Percentiles rank a stretch among this genome's conserved stretches.
Evolutionary conservation across 2,329 filamentous ascomycete genomes (phyloP).

Genomic region (Aspergillus fumigatiaffinis): DNA sequence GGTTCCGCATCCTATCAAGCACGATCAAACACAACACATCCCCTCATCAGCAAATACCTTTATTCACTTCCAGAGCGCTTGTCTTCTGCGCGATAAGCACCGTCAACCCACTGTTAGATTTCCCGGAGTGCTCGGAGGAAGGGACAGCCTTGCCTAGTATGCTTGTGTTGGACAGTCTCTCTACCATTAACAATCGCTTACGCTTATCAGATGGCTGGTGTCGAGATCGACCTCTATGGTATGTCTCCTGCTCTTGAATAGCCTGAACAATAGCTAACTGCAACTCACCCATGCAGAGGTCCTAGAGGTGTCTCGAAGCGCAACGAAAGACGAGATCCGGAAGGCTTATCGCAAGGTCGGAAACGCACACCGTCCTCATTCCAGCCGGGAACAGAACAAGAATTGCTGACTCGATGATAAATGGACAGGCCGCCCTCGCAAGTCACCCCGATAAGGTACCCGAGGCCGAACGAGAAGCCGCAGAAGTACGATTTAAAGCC

Average conservation of each 20-base stretch:
- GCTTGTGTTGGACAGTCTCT: conserved; percentile 2
- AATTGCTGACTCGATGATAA: not conserved
- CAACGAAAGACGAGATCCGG: conserved; percentile 78
- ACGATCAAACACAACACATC: not conserved
- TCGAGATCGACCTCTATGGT: conserved; percentile 60
- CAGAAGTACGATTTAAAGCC: conserved; percentile 88
- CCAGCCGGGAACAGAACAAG: not conserved
- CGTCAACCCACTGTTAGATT: not conserved
- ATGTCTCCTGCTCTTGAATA: conserved; percentile 18
- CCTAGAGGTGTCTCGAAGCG: conserved; percentile 68
- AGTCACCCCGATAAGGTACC: conserved; percentile 96
- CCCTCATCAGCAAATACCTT: not conserved
- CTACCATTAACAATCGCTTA: conserved; percentile 15
- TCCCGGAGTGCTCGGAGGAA: not conserved
- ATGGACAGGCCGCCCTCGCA: conserved; percentile 68
- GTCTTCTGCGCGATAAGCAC: not conserved
- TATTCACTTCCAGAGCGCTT: not conserved
- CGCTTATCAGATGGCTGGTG: conserved; percentile 27
- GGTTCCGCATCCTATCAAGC: not conserved
- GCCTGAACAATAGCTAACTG: conserved; percentile 3
- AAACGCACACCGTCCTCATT: not conserved
- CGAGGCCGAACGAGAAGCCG: conserved; percentile 75
- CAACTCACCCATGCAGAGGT: conserved; percentile 55
- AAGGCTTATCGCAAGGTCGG: conserved; percentile 92
- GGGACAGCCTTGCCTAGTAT: conserved; percentile 11